Evolutionary conservation across 371 early-diverging fungal species (phyloP).

Genomic region (Mortierella sp.): DNA sequence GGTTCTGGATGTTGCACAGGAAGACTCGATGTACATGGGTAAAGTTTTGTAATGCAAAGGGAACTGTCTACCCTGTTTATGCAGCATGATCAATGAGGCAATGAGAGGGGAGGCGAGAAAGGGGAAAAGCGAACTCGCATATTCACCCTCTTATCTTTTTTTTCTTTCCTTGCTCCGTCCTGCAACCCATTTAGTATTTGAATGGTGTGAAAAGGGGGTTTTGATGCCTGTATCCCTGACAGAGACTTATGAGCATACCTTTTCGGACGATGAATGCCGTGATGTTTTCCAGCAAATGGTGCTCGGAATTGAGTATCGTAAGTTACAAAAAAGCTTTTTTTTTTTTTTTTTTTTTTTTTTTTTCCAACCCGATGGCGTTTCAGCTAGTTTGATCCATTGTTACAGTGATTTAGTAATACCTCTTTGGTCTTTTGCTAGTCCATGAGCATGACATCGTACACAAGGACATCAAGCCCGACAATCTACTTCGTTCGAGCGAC

Average conservation of each 20-base stretch:
- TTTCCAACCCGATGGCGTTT: too few relatives aligned
- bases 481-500: slow-evolving; percentile 88
- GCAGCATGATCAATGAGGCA: too few relatives aligned
- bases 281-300: slow-evolving; percentile 84
- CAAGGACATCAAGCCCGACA: slow-evolving; percentile 98
- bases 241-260: slow-evolving; percentile 58
- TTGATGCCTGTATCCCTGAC: slow-evolving; percentile 73
- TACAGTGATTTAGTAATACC: background rate
- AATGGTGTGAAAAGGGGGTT: slow-evolving; percentile 80
- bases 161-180: background rate
- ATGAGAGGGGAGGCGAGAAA: too few relatives aligned
- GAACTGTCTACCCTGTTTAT: too few relatives aligned
- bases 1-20: slow-evolving; percentile 89
- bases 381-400: too few relatives aligned
- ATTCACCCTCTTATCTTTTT: background rate
- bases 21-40: slow-evolving; percentile 86
- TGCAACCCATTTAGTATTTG: slow-evolving; percentile 70
- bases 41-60: slow-evolving; percentile 7
- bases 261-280: slow-evolving; percentile 60
- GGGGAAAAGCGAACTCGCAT: too few relatives aligned
- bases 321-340: slow-evolving; percentile 26
- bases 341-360: slow-evolving; percentile 4
- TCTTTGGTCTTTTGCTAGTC: slow-evolving; percentile 59
- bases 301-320: slow-evolving; percentile 93
- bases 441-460: slow-evolving; percentile 91